These are phyloP conservation scores for Acanthochlamys bracteata DNA, from an alignment of 106 monocot species.

Conservation along the genomic window DNA sequence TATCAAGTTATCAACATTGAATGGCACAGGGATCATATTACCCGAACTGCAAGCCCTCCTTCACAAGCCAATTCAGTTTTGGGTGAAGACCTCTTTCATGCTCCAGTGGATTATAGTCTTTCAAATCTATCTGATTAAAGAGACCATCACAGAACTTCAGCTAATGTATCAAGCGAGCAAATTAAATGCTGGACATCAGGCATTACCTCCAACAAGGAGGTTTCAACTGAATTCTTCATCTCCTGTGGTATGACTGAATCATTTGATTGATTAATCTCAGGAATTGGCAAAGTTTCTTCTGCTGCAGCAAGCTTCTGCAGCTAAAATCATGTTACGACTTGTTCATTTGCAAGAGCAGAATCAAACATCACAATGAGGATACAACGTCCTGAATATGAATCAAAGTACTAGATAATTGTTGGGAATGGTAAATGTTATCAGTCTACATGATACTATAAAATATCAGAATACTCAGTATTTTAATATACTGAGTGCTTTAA, in stretches of 20 bases:
- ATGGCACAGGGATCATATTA: slow-evolving; percentile 10
- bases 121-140: slow-evolving; percentile 42
- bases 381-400: no score
- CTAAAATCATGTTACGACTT: slow-evolving; percentile 3
- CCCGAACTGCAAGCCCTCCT: slow-evolving; percentile 83
- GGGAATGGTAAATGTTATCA: no score
- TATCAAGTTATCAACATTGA: neutral
- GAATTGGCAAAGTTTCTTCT: slow-evolving; percentile 71
- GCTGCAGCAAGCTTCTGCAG: slow-evolving; percentile 68
- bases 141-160: neutral
- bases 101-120: slow-evolving; percentile 75
- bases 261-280: slow-evolving; percentile 21
- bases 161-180: no score
- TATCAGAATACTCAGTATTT: no score
- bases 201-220: slow-evolving; percentile 53
- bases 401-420: no score
- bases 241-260: slow-evolving; percentile 36
- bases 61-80: slow-evolving; percentile 59
- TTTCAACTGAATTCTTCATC: slow-evolving; percentile 32
- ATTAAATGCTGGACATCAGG: no score
- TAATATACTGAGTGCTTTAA: no score
- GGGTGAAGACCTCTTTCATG: slow-evolving; percentile 78
- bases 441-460: no score
- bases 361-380: no score
- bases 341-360: no score